Evolutionary conservation across 1,284 basidiomycete genomes (phyloP).

Genomic region (Ustilago curta): DNA sequence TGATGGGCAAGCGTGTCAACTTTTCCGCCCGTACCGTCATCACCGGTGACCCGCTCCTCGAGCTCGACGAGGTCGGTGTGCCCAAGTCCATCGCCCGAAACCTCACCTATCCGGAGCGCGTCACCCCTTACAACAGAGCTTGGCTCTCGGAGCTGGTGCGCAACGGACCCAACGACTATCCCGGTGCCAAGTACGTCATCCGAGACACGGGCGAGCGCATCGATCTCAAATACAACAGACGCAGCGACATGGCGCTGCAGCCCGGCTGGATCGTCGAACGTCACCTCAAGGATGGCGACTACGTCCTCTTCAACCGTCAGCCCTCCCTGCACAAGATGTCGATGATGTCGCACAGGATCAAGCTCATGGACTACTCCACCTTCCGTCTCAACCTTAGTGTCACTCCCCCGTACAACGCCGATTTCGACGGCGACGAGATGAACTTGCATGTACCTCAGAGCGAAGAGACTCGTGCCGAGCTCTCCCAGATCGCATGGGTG

Average conservation of each 20-base stretch:
- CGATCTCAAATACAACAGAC: constrained; percentile 90
- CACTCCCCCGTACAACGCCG: constrained; percentile 70
- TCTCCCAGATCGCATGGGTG: constrained; percentile 99
- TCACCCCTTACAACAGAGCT: constrained; percentile 96
- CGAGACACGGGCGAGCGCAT: constrained; percentile 98
- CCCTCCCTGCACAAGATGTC: constrained; percentile 99
- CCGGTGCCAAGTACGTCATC: constrained; percentile 96
- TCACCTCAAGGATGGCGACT: constrained; percentile 92
- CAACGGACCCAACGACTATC: constrained; percentile 94
- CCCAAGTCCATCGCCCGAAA: constrained; percentile 98
- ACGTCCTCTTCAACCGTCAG: constrained; percentile 97
- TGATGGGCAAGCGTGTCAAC: constrained; percentile 99
- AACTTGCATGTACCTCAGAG: constrained; percentile 95
- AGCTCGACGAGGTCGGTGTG: constrained; percentile 96
- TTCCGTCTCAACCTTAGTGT: constrained; percentile 97
- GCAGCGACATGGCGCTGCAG: constrained; percentile 91
- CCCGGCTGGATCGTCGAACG: constrained; percentile 99
- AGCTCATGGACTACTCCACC: constrained; percentile 98
- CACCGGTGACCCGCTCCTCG: constrained; percentile 96
- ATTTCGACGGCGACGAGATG: constrained; percentile 99
- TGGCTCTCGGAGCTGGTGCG: constrained; percentile 96
- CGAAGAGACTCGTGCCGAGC: constrained; percentile 97
- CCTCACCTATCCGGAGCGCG: constrained; percentile 95
- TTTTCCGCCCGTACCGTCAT: constrained; percentile 99
- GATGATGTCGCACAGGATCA: constrained; percentile 99